A percentile compares a stretch with the other conserved stretches of the same genome.
These are phyloP conservation scores for Draba incana DNA, from an alignment of 345 rosid genomes.

Conservation along the genomic window DNA sequence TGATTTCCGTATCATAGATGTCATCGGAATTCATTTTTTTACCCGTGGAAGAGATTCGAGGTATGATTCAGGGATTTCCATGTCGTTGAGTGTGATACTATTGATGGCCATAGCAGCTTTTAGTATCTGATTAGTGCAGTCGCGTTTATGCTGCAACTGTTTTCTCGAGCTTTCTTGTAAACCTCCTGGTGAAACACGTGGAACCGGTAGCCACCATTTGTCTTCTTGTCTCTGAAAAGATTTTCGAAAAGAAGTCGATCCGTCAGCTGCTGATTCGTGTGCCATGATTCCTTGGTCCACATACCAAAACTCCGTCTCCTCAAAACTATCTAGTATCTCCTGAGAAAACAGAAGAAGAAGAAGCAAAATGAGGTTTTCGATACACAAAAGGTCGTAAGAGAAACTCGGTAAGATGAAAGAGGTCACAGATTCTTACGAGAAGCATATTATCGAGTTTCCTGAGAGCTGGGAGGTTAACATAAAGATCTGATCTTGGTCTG, in stretches of 20 bases:
- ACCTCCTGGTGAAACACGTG: constrained; percentile 83
- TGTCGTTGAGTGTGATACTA: constrained; percentile 71
- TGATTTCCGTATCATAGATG: not conserved
- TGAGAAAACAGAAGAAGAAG: constrained; percentile 40
- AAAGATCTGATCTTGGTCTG: constrained; percentile 89
- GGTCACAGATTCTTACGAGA: constrained; percentile 57
- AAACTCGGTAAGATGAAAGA: constrained; percentile 10
- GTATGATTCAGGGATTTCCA: constrained; percentile 89
- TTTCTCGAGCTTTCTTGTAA: constrained; percentile 75
- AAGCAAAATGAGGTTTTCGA: constrained; percentile 10
- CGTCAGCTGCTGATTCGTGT: constrained; percentile 69
- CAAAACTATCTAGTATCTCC: constrained; percentile 91
- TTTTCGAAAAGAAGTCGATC: constrained; percentile 70
- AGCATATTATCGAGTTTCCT: constrained; percentile 96
- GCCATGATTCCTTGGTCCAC: constrained; percentile 92
- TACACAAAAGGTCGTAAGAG: not conserved
- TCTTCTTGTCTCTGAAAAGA: constrained; percentile 93
- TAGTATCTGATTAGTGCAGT: constrained; percentile 93
- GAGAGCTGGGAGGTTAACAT: constrained; percentile 88
- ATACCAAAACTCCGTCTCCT: constrained; percentile 86
- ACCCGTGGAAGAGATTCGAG: constrained; percentile 94
- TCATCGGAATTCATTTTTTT: not conserved
- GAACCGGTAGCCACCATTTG: constrained; percentile 99
- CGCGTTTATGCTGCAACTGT: constrained; percentile 87
- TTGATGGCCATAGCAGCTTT: constrained; percentile 99